Base-by-base conservation (phyloP, 2,329 filamentous ascomycete genomes). In the Eurotiales sp. region DNA sequence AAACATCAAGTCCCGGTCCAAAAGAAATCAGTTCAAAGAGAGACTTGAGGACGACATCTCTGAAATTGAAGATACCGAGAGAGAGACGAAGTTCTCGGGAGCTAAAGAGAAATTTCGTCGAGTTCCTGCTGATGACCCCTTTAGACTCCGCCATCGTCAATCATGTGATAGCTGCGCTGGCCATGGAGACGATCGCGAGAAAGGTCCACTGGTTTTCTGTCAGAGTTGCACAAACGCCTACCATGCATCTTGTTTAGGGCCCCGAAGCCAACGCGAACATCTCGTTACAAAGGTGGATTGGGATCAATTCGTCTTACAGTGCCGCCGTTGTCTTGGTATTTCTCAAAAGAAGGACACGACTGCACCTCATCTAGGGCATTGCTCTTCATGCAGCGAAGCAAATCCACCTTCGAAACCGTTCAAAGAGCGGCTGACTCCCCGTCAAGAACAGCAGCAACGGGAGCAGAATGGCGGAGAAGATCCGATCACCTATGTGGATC, bases 171-270 rank as follows among this genome's bases (percentile, higher is more conserved):
- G 83, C 2, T 99, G 93, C 64, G 73, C 71, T 43, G 70, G 73
- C n/a, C 70, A 67, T 14, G 78, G 79, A 8, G 73, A 79, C 43
- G 73, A 77, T 19, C 67, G 72, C 1, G 78, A 75, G 52, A 86
- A 84, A 63, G 90, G 88, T 1, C 76, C 81, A 34, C 74, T 99
- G 21, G 79, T 99, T 29, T 85, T 86, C 63, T 99, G 93, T 60
- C 95, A 99, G 71, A 93, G 93, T 25, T 99, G 93, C 66, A 90
- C 86, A 2, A 76, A 85, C 43, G 79, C 87, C 0, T 96, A 90
- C 59, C 93, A 99, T 70, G 89, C 88, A 66, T 73, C 72, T 36
- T 99, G 93, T 63, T 77, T 99, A 23, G 90, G 92, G 1, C 76
- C 78, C 44, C 82, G 93, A 45, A 81, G 79, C 46, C 75, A 68